A percentile compares a stretch with the other conserved stretches of the same genome.
Conservation (phyloP, 2,329 filamentous ascomycete species). For the Rutstroemia sp. region DNA sequence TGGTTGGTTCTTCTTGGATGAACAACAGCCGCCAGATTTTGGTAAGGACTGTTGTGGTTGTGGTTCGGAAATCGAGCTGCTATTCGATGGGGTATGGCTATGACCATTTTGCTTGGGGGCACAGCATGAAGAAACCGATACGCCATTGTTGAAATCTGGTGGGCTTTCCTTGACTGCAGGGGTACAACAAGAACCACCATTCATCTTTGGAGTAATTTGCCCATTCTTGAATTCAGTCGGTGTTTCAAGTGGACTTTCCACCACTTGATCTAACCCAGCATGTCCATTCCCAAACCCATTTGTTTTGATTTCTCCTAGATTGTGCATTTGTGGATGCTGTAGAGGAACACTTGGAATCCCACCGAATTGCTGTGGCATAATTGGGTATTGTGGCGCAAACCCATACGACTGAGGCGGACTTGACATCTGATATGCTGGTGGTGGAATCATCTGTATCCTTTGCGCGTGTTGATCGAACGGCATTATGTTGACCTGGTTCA, state of each 20-base stretch:
- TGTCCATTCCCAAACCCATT: conserved; percentile 16
- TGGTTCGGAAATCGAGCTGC: conserved; percentile 17
- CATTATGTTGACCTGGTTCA: conserved; percentile 43
- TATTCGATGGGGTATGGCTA: conserved; percentile 19
- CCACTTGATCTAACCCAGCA: conserved; percentile 16
- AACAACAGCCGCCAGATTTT: conserved; percentile 32
- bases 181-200: conserved; percentile 11
- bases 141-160: background rate
- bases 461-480: conserved; percentile 28
- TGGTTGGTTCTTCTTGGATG: conserved; percentile 23
- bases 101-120: conserved; percentile 20
- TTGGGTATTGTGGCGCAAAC: conserved; percentile 20
- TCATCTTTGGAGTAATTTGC: conserved; percentile 11
- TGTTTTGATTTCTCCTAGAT: conserved; percentile 8
- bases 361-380: conserved; percentile 17
- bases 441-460: conserved; percentile 18
- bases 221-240: conserved; percentile 13
- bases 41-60: conserved; percentile 4
- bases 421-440: conserved; percentile 19
- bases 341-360: conserved; percentile 12
- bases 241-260: conserved; percentile 21
- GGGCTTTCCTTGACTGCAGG: conserved; percentile 5
- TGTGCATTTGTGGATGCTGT: conserved; percentile 15
- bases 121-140: conserved; percentile 11
- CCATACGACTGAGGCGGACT: conserved; percentile 16